Base-by-base conservation (phyloP, 2,329 filamentous ascomycete genomes). In the Botrytis galanthina region DNA sequence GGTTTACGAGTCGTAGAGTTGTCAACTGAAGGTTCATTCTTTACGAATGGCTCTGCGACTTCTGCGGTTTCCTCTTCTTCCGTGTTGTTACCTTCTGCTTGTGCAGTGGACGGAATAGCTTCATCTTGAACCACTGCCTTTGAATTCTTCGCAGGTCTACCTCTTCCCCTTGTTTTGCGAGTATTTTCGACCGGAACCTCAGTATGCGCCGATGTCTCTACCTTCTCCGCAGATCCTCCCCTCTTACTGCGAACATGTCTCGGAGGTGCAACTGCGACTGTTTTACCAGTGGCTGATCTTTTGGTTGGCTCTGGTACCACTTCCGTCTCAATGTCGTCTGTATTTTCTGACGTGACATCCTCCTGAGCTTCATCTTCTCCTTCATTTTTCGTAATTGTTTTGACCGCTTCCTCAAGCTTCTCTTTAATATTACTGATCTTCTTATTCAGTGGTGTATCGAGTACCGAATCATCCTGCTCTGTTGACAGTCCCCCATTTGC, bases 161-260 rank as follows among this genome's bases (percentile, higher is more conserved):
- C 48, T 57, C 66, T 39, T 42, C 20, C 37, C 20, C 66, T 68
- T 57, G 48, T 42, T 26, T 39, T 42, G 35, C 48, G 66, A 26
- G 18, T 48, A n/a, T 37, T 66, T 57, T 68, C 66, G 35, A 42
- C 35, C 12, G n/a, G 26, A 3, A 29, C 4, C 22, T 68, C 66
- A 57, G 20, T 32, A 42, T 68, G 66, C 66, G 66, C 66, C 37
- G 42, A 32, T 57, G 18, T 37, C 66, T 68, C 66, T 57, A n/a
- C 48, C 14, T 18, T 35, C 37, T 68, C 66, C 7, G n/a, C 32
- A 32, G 39, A 26, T 37, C 22, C 35, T 26, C 26, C 54, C 39
- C 18, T 51, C 20, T 42, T 42, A 16, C 16, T 68, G 18, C 48
- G 48, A 42, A 35, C 48, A 3, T 57, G 37, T 42, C 66, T 57